Evolutionary conservation across 192 early-diverging fungal species (phyloP).

Genomic region (Coemansia umbellata): DNA sequence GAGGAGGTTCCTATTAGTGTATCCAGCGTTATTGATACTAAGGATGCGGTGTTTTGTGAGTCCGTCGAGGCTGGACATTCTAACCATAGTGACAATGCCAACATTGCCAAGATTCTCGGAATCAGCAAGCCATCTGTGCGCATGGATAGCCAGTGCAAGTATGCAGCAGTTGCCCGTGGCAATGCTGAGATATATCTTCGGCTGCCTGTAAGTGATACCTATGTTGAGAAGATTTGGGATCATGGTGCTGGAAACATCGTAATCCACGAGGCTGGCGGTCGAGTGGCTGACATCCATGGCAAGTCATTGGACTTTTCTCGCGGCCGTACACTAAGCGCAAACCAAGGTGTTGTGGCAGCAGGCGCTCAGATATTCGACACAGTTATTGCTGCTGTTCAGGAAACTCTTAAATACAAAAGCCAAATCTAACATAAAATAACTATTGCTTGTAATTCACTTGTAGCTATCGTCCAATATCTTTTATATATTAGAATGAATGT

Average conservation of each 20-base stretch:
- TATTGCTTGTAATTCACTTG: not conserved
- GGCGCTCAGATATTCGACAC: conserved; percentile 69
- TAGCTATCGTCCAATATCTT: not conserved
- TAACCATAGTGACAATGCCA: conserved; percentile 72
- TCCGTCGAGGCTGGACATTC: conserved; percentile 92
- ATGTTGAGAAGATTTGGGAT: conserved; percentile 99
- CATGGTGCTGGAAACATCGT: conserved; percentile 90
- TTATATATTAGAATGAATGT: not conserved
- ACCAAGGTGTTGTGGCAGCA: conserved; percentile 87
- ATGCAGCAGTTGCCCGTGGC: conserved; percentile 84
- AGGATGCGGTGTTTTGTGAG: conserved; percentile 84
- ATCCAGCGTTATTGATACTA: conserved; percentile 47
- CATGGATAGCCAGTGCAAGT: conserved; percentile 99
- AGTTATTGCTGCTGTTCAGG: conserved; percentile 77
- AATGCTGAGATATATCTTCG: conserved; percentile 93
- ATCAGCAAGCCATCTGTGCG: conserved; percentile 76
- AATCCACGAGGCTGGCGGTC: conserved; percentile 91
- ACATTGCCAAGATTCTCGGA: conserved; percentile 75
- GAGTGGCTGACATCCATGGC: conserved; percentile 77
- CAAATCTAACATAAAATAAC: not conserved
- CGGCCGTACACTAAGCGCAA: conserved; percentile 75
- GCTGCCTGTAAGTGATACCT: conserved; percentile 70
- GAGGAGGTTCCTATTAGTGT: conserved; percentile 62
- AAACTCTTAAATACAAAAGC: conserved; percentile 14
- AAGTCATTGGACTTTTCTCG: conserved; percentile 84